Conservation (phyloP, 2,329 filamentous ascomycete species). For the Trichoderma semiorbis region DNA sequence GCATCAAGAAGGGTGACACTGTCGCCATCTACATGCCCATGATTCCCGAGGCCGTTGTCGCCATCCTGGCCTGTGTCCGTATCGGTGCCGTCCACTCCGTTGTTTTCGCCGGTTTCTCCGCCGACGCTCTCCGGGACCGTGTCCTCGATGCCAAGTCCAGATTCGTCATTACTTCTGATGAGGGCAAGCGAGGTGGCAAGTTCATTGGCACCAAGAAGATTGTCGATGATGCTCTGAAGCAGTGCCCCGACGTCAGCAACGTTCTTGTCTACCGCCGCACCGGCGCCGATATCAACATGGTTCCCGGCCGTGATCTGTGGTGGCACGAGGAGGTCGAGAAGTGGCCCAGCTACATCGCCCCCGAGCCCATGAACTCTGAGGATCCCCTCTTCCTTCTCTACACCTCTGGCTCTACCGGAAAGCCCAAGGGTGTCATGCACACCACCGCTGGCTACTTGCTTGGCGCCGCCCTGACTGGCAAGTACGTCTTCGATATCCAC, state of each 20-base stretch:
- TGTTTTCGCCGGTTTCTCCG: conserved; percentile 95
- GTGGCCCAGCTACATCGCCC: conserved; percentile 88
- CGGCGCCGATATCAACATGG: conserved; percentile 88
- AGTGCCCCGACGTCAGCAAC: conserved; percentile 83
- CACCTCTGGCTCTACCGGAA: conserved; percentile 95
- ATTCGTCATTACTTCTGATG: conserved; percentile 94
- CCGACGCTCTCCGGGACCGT: conserved; percentile 91
- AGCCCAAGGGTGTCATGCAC: conserved; percentile 99
- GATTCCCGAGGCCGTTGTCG: conserved; percentile 93
- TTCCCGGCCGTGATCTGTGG: conserved; percentile 84
- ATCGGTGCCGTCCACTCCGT: conserved; percentile 97
- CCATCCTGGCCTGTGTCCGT: conserved; percentile 84
- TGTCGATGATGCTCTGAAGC: conserved; percentile 94
- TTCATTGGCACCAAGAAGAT: conserved; percentile 98
- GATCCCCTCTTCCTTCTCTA: conserved; percentile 97
- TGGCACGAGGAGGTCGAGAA: conserved; percentile 99
- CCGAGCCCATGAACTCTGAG: conserved; percentile 86
- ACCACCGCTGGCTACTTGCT: conserved; percentile 94
- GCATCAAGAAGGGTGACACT: conserved; percentile 94
- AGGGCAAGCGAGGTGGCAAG: conserved; percentile 97
- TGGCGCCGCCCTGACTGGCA: conserved; percentile 88
- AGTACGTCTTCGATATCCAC: conserved; percentile 99
- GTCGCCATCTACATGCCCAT: conserved; percentile 97
- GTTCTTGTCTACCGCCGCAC: conserved; percentile 95
- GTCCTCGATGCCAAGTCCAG: conserved; percentile 87